A percentile compares a stretch with the other conserved stretches of the same genome.
Evolutionary conservation across 1,139 yeast genomes (phyloP).

Genomic region (Diutina pseudorugosa): DNA sequence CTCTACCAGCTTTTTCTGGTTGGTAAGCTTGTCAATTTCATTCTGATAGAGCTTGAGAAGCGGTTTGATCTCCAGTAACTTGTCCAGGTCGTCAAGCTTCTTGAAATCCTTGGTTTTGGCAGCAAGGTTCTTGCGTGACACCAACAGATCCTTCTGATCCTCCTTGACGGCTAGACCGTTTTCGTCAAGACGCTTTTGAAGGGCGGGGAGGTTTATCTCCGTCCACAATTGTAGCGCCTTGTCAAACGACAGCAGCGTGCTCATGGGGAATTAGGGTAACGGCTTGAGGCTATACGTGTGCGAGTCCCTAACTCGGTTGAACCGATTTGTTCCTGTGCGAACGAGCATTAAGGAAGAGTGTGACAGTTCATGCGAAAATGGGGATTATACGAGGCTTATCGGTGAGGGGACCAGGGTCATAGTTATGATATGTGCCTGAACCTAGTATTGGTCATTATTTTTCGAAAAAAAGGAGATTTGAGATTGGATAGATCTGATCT

Average conservation of each 20-base stretch:
- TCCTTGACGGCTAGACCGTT: slow-evolving; percentile 66
- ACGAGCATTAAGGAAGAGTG: neutral
- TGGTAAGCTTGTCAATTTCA: slow-evolving; percentile 76
- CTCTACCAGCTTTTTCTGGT: slow-evolving; percentile 66
- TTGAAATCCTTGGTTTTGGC: slow-evolving; percentile 72
- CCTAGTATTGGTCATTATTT: too few relatives aligned
- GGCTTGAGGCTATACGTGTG: neutral
- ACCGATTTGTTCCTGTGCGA: neutral
- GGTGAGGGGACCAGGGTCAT: too few relatives aligned
- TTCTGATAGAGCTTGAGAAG: slow-evolving; percentile 75
- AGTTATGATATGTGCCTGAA: too few relatives aligned
- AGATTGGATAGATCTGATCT: too few relatives aligned
- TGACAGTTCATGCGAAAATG: neutral
- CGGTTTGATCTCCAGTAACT: slow-evolving; percentile 51
- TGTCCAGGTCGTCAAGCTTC: slow-evolving; percentile 54
- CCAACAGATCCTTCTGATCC: slow-evolving; percentile 53
- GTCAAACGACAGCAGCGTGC: slow-evolving; percentile 11
- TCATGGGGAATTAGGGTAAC: neutral
- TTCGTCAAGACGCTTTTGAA: slow-evolving; percentile 63
- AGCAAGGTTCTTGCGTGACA: slow-evolving; percentile 67
- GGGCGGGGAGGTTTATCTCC: slow-evolving; percentile 50
- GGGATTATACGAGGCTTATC: neutral
- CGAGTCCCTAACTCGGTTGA: neutral
- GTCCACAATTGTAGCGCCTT: slow-evolving; percentile 69
- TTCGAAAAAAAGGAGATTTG: too few relatives aligned